Conservation (phyloP, 1,284 basidiomycete species). For the Moniliella sp. region DNA sequence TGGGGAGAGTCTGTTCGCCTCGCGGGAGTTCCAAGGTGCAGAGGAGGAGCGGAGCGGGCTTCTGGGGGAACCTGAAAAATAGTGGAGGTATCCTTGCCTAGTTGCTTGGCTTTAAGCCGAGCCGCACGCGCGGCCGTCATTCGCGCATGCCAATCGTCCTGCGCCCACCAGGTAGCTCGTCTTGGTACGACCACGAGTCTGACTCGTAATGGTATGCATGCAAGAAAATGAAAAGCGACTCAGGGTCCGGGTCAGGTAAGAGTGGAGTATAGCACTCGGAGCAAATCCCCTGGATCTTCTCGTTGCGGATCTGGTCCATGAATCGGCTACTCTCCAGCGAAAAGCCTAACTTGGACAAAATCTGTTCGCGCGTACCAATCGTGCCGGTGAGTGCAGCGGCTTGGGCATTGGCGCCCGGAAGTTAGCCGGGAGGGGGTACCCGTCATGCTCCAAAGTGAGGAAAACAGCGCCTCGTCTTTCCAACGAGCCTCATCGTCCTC, state of each 20-base stretch:
- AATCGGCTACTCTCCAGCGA: conserved; percentile 9
- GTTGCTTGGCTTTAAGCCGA: no score
- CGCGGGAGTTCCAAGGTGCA: no score
- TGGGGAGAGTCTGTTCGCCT: no score
- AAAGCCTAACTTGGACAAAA: background rate
- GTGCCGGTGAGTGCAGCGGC: background rate
- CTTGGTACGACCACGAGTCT: conserved; percentile 27
- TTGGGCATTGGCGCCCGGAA: conserved; percentile 23
- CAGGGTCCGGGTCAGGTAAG: conserved; percentile 19
- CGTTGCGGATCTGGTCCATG: conserved; percentile 12
- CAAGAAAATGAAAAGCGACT: conserved; percentile 28
- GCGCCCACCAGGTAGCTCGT: conserved; percentile 32
- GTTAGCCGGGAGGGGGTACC: background rate
- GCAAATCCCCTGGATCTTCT: background rate
- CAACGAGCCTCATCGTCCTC: conserved; percentile 28
- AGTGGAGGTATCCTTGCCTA: no score
- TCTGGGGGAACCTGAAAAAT: no score
- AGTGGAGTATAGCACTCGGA: conserved; percentile 7
- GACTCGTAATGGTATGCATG: conserved; percentile 34
- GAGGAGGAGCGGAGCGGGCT: no score
- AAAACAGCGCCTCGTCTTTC: conserved; percentile 29
- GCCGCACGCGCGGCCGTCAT: no score
- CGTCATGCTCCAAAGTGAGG: background rate
- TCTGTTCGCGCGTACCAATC: background rate
- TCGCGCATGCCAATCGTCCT: conserved; percentile 17